Evolutionary conservation across 2,329 filamentous ascomycete genomes (phyloP).

Genomic region (Epichloe aotearoae): DNA sequence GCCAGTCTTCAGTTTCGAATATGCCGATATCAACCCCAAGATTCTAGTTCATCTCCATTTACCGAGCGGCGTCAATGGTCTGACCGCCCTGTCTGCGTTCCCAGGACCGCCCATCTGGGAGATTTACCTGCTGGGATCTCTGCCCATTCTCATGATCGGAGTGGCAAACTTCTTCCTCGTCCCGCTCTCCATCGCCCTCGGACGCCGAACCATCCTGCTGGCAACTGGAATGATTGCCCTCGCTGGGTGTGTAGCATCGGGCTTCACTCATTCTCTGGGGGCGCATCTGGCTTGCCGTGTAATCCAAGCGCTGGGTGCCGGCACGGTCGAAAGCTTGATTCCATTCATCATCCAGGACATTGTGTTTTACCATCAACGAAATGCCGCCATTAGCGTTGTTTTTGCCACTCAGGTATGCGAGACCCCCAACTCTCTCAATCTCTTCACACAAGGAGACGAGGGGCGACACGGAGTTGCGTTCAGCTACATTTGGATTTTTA

Average conservation of each 20-base stretch:
- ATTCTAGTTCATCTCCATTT: not conserved
- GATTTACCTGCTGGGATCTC: slow-evolving; percentile 1
- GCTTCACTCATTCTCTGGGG: not conserved
- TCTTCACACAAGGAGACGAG: not conserved
- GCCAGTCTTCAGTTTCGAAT: slow-evolving; percentile 2
- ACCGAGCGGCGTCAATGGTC: not conserved
- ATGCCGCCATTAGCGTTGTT: slow-evolving; percentile 1
- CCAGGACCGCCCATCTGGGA: slow-evolving; percentile 2
- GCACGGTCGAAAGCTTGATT: slow-evolving; percentile 2
- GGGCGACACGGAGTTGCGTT: too few species aligned
- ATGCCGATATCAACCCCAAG: slow-evolving; percentile 1
- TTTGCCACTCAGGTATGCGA: slow-evolving; percentile 1
- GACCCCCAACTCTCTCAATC: not conserved
- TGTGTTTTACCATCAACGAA: slow-evolving; percentile 2
- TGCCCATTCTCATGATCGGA: slow-evolving; percentile 1
- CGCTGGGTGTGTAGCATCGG: not conserved
- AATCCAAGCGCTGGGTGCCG: slow-evolving; percentile 1
- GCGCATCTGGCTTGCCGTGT: slow-evolving; percentile 1
- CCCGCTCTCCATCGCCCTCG: not conserved
- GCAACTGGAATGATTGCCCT: not conserved
- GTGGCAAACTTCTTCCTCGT: slow-evolving; percentile 2
- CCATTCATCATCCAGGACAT: slow-evolving; percentile 3
- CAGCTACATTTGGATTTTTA: too few species aligned
- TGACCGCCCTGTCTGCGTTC: not conserved
- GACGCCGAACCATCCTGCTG: slow-evolving; percentile 1